phyloP scores from a whole-genome alignment of 176 grass and related monocot species.

The Zea mays region Zm-B73-REFERENCE-NAM-5.0 NC_050097.1:53385501-53386000 shows the following conservation, averaged over 20 bases:
- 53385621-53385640: conserved; percentile 84
- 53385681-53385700: conserved; percentile 1
- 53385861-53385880: conserved; percentile 96
- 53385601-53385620: conserved; percentile 98
- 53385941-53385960: not conserved
- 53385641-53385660: conserved; percentile 34
- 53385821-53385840: conserved; percentile 96
- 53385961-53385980: conserved; percentile 76
- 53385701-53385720: conserved; percentile 48
- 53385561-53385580: conserved; percentile 98
- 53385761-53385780: conserved; percentile 88
- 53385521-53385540: conserved; percentile 88
- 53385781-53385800: conserved; percentile 97
- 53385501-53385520: conserved; percentile 85
- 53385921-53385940: not conserved
- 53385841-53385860: conserved; percentile 95
- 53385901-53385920: conserved; percentile 30
- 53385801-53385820: conserved; percentile 91
- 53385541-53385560: conserved; percentile 98
- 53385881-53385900: conserved; percentile 80
- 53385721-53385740: conserved; percentile 97
- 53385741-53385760: conserved; percentile 95
- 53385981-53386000: conserved; percentile 84
- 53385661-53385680: not conserved
- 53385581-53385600: conserved; percentile 95